phyloP scores from a whole-genome alignment of 768 basidiomycete species.

The Agrocybe chaxingu region DNA sequence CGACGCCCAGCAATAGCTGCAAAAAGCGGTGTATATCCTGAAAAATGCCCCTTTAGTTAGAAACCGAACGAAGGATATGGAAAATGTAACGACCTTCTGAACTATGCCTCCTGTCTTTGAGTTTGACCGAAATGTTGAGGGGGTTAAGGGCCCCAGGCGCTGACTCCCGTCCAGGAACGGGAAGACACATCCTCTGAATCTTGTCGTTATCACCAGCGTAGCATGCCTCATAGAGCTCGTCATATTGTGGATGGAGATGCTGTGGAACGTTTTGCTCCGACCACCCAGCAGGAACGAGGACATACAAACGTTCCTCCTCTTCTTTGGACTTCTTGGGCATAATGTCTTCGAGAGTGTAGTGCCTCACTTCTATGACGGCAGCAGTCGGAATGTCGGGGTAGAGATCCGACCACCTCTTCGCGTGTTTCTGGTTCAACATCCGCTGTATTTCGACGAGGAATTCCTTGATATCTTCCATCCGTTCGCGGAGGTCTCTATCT shows the following conservation, averaged over 20 bases:
- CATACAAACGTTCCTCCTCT: conserved; percentile 2
- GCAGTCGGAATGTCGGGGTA: conserved; percentile 25
- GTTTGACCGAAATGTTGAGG: conserved; percentile 42
- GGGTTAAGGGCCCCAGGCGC: conserved; percentile 22
- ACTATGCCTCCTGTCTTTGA: conserved; percentile 13
- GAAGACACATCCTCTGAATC: conserved; percentile 52
- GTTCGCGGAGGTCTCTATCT: conserved; percentile 11
- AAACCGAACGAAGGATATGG: neutral
- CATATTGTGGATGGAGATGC: conserved; percentile 37
- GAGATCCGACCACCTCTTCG: conserved; percentile 41
- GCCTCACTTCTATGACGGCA: neutral
- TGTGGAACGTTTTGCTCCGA: conserved; percentile 27
- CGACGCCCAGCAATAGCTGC: conserved; percentile 46
- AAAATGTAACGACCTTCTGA: conserved; percentile 17
- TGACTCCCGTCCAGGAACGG: conserved; percentile 24
- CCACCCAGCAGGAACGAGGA: conserved; percentile 8
- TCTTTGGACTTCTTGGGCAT: neutral
- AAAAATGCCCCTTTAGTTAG: neutral
- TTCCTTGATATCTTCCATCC: conserved; percentile 22
- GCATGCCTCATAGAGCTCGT: conserved; percentile 57
- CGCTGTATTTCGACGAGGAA: conserved; percentile 33
- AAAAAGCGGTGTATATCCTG: conserved; percentile 49
- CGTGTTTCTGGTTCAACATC: conserved; percentile 28
- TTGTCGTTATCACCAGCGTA: conserved; percentile 47
- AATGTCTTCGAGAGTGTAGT: no score